Conservation (phyloP, 306 rosid genomes). For the Calophaca sinica region DNA sequence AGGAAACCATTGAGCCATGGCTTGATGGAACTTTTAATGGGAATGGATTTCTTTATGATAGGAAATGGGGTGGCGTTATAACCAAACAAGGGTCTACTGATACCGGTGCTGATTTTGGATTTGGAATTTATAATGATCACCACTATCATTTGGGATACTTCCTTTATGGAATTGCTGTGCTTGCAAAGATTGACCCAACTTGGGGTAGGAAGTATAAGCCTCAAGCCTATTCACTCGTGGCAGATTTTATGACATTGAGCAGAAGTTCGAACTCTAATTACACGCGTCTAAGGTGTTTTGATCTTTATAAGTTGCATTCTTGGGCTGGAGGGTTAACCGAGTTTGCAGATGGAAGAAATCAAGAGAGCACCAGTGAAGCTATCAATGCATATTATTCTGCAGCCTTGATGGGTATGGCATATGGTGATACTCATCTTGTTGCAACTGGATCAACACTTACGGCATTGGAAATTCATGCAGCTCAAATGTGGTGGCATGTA, state of each 20-base stretch:
- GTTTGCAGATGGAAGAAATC: constrained; percentile 76
- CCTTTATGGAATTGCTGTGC: constrained; percentile 83
- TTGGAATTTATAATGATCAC: constrained; percentile 83
- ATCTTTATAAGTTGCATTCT: constrained; percentile 73
- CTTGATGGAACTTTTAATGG: constrained; percentile 70
- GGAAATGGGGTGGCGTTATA: constrained; percentile 85
- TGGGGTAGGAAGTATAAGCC: constrained; percentile 82
- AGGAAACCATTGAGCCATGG: constrained; percentile 85
- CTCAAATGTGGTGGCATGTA: constrained; percentile 93
- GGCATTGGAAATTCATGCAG: constrained; percentile 74
- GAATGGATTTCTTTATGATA: constrained; percentile 83
- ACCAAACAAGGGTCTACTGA: constrained; percentile 76
- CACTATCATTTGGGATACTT: constrained; percentile 88
- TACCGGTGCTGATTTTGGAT: constrained; percentile 82
- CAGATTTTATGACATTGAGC: constrained; percentile 70
- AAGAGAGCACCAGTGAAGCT: constrained; percentile 90
- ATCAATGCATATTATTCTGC: constrained; percentile 87
- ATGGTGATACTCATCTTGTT: constrained; percentile 77
- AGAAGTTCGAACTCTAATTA: constrained; percentile 50
- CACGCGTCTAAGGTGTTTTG: constrained; percentile 78
- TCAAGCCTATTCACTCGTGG: constrained; percentile 72
- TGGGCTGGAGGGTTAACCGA: constrained; percentile 85
- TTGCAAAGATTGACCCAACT: constrained; percentile 77
- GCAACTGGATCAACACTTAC: constrained; percentile 70
- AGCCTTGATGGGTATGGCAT: constrained; percentile 83